Base-by-base conservation (phyloP, 1,139 yeast genomes). In the Saccharomyces uvarum region DNA sequence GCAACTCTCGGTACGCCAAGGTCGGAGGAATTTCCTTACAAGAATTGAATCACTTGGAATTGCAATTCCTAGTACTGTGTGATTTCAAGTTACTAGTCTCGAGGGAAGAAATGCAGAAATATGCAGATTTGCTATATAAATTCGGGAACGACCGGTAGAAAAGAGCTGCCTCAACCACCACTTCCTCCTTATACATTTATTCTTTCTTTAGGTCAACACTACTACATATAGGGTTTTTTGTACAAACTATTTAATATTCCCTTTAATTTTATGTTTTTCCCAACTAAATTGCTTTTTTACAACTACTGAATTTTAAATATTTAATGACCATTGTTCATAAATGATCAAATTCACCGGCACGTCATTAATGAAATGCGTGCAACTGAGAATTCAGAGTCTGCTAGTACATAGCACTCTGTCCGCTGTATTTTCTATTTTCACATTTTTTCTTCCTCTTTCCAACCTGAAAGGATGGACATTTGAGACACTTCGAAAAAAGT, bases 11-110 rank as follows among this genome's bases (percentile, higher is more conserved):
- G 60, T 93, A 95, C 70, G 98, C 99, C 26, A 89, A 93, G 71
- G 98, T 93, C 47, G 99, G 99, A 7, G 99, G 99, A 1, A 78
- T 93, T 55, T 97, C 98, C 7, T 78, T 91, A 55, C 97, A 90
- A 56, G 99, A 93, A 68, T 78, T 93, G 66, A 93, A 95, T 68
- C 93, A 89, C 72, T 76, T 93, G 61, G 99, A 93, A 70, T 75
- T 93, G 53, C 98, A 93, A 70, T 93, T 93, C 69, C 73, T 93
- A 61, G 72, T 91, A 51, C 75, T 93, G 58, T 78, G 93, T 53
- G 97, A 93, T 71, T 93, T 93, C 71, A 82, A 85, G 66, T 77
- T 93, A 59, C 82, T 91, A 84, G 88, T 93, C 50, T 85, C 90
- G 38, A 85, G 88, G 21, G 97, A 91, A 68, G 99, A 93, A 70